Conservation (phyloP, 225 moss, liverwort and hornwort genomes). For the Bryum argenteum region DNA sequence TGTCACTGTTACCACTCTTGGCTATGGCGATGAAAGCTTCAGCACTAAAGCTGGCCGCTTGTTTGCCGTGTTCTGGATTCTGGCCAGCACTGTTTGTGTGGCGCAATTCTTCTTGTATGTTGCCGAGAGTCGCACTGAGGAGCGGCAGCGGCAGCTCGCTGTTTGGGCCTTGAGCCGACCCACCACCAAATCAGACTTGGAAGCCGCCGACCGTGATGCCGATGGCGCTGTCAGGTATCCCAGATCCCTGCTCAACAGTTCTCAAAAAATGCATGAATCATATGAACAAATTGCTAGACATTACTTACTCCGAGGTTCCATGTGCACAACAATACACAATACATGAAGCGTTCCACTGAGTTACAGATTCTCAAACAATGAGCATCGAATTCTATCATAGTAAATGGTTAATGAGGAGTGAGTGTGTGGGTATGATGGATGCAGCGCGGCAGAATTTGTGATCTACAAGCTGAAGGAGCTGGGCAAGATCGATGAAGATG, state of each 20-base stretch:
- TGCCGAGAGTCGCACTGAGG: conserved; percentile 42
- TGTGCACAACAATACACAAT: too few species aligned
- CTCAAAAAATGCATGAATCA: background rate
- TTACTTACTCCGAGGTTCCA: too few species aligned
- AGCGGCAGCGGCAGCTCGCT: conserved; percentile 34
- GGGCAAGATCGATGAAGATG: conserved; percentile 69
- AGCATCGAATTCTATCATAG: too few species aligned
- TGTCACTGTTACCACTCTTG: conserved; percentile 43
- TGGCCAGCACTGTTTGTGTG: conserved; percentile 41
- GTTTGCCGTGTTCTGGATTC: conserved; percentile 49
- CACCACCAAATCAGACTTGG: conserved; percentile 38
- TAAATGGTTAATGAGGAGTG: too few species aligned
- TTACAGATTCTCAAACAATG: too few species aligned
- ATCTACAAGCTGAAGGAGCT: conserved; percentile 87
- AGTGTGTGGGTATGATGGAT: conserved; percentile 9
- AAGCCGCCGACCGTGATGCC: conserved; percentile 37
- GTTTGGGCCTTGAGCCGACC: conserved; percentile 37
- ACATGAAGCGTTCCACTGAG: too few species aligned
- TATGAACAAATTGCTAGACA: background rate
- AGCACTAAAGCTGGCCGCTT: conserved; percentile 27
- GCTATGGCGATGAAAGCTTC: conserved; percentile 45
- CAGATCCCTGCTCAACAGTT: background rate
- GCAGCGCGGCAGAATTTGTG: conserved; percentile 67
- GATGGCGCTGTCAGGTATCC: conserved; percentile 28
- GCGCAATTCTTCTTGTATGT: conserved; percentile 35